Conservation (phyloP, 257 asterid species). For the Solanum infundibuliforme region DNA sequence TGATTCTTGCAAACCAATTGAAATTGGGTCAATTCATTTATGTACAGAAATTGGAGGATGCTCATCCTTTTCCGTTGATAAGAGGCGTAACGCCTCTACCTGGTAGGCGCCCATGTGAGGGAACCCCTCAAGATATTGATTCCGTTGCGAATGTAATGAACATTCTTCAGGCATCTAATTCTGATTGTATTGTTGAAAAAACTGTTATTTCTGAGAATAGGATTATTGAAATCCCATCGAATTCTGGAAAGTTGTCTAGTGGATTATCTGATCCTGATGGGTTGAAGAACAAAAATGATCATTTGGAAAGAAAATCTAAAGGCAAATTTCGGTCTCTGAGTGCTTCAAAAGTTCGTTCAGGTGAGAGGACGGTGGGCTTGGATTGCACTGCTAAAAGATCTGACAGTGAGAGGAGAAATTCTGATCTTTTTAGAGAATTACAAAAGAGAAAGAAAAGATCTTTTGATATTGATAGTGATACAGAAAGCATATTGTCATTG, state of each 20-base stretch:
- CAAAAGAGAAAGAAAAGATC: slow-evolving; percentile 12
- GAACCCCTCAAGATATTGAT: slow-evolving; percentile 25
- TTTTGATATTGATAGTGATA: slow-evolving; percentile 36
- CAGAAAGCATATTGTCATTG: slow-evolving; percentile 30
- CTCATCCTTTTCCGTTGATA: slow-evolving; percentile 54
- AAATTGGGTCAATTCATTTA: slow-evolving; percentile 57
- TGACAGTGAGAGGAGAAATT: background rate
- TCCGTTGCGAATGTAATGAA: slow-evolving; percentile 15
- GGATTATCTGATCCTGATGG: slow-evolving; percentile 25
- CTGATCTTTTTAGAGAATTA: background rate
- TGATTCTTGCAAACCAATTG: slow-evolving; percentile 49
- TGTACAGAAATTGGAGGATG: slow-evolving; percentile 33
- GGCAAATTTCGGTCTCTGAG: slow-evolving; percentile 23
- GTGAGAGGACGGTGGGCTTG: slow-evolving; percentile 2
- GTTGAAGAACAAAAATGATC: slow-evolving; percentile 4
- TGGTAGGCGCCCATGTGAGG: slow-evolving; percentile 48
- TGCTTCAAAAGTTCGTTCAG: slow-evolving; percentile 20
- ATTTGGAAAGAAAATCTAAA: slow-evolving; percentile 1
- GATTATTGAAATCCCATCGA: slow-evolving; percentile 3
- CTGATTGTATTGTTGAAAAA: slow-evolving; percentile 42
- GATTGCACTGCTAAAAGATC: background rate
- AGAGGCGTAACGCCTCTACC: slow-evolving; percentile 48
- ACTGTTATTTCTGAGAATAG: slow-evolving; percentile 51
- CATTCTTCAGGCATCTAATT: slow-evolving; percentile 15
- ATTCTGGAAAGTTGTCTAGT: slow-evolving; percentile 7